These are phyloP conservation scores for Sequoia sempervirens DNA, from an alignment of 75 land plant genomes.

Conservation along the genomic window DNA sequence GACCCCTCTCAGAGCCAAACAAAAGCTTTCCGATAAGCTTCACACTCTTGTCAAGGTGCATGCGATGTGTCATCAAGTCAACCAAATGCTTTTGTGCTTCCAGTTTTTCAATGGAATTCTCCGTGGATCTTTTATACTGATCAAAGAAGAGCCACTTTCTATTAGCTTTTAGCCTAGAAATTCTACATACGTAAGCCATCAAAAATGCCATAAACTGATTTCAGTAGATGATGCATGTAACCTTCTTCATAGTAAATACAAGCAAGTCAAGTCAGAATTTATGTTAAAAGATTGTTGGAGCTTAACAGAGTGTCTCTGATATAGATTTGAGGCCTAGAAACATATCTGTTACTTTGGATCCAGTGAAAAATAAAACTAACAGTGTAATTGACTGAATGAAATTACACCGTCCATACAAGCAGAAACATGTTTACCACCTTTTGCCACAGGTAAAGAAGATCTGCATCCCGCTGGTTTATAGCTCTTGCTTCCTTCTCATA, in stretches of 20 bases:
- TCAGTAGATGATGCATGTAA: background rate
- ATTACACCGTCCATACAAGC: background rate
- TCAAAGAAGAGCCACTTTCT: background rate
- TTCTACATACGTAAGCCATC: background rate
- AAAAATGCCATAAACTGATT: background rate
- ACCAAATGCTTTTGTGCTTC: conserved; percentile 62
- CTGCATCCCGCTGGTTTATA: conserved; percentile 83
- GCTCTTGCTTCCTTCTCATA: conserved; percentile 6
- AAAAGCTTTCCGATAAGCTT: conserved; percentile 63
- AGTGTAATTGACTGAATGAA: background rate
- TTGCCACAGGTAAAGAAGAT: conserved; percentile 76
- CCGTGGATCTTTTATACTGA: conserved; percentile 62
- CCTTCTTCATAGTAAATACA: background rate
- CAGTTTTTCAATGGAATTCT: conserved; percentile 45
- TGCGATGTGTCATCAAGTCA: conserved; percentile 60
- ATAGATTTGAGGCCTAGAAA: background rate
- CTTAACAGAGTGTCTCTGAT: background rate
- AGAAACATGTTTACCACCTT: conserved; percentile 45
- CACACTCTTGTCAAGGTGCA: conserved; percentile 64
- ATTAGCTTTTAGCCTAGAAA: background rate
- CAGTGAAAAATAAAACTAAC: background rate
- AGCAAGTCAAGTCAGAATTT: background rate
- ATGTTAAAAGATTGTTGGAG: background rate
- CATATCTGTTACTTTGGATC: background rate
- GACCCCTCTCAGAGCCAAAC: conserved; percentile 58